Evolutionary conservation across 2,329 filamentous ascomycete genomes (phyloP), one percentile per base, ranked within the genome.

Genomic region (Xylariaceae sp.): DNA sequence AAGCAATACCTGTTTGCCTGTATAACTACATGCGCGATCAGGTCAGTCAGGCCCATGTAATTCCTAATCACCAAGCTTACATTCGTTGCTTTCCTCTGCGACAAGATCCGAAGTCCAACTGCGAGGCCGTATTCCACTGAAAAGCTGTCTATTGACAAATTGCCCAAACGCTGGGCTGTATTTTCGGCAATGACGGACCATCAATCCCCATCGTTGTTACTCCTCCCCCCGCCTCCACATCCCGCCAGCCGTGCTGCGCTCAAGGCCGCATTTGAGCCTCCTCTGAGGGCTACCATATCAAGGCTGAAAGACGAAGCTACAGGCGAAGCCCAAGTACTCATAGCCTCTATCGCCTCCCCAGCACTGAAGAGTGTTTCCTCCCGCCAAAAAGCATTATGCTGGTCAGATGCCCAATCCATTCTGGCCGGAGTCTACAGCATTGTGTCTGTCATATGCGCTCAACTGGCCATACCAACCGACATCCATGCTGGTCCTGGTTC

Each of bases 381-480:
- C 17, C 64, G 66, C 22, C 70, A 76, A 34, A 73, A 76, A 52
- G 69, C 74, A 18, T 67, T 78, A 34, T 68, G 78, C 15, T 95
- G 89, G 75, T 59, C 72, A 26, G 66, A 74, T n/a, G 76, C 82
- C 0, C 89, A 95, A 63, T 72, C 75, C n/a, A 71, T 91, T 4
- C 66, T 96, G 17, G 85, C 86, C 3, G 78, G 78, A 19, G 60
- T 94, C 18, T 97, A 97, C 71, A 81, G 82, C 54, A 74, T 96
- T 37, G 70, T 93, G 42, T 84, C 84, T 26, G 68, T 82, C 34
- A 71, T 88, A n/a, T 88, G 85, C 48, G 78, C 82, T 11, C 73
- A 80, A 50, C 69, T 78, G 36, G 69, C 68, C 35, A 73, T 68
- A 67, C 83, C 62, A 66, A 87, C 63, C 60, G 87, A 64, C 71